Evolutionary conservation across 2,329 filamentous ascomycete genomes (phyloP).

Genomic region (Verticillium dahliae): DNA sequence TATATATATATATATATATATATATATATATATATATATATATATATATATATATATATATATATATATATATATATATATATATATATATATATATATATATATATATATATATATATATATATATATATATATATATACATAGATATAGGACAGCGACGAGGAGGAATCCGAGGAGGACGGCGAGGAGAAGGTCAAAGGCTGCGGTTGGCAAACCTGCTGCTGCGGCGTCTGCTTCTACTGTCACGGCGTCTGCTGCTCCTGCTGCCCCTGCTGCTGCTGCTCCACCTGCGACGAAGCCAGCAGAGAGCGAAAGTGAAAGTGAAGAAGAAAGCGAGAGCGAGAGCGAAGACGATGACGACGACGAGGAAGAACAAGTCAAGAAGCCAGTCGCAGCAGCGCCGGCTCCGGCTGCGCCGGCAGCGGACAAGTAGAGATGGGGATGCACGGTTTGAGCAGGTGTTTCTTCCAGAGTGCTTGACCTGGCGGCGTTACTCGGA

Average conservation of each 20-base stretch:
- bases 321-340: constrained; percentile 1
- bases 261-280: neutral
- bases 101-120: too few species aligned
- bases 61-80: too few species aligned
- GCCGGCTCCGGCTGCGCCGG: neutral
- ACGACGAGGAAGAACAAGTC: neutral
- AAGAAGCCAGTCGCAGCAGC: constrained; percentile 1
- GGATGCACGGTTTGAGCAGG: neutral
- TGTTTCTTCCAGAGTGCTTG: neutral
- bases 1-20: too few species aligned
- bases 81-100: too few species aligned
- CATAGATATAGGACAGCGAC: constrained; percentile 13
- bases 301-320: neutral
- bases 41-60: too few species aligned
- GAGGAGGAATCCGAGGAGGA: constrained; percentile 18
- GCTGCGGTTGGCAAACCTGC: neutral
- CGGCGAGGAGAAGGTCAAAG: constrained; percentile 4
- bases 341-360: neutral
- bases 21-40: too few species aligned
- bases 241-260: neutral
- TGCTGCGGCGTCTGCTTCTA: neutral
- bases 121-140: too few species aligned
- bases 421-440: constrained; percentile 1
- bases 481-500: neutral
- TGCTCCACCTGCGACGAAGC: neutral